A percentile compares a stretch with the other conserved stretches of the same genome.
These are phyloP conservation scores for Exophiala alcalophila DNA, from an alignment of 2,329 filamentous ascomycete genomes.

Conservation along the genomic window DNA sequence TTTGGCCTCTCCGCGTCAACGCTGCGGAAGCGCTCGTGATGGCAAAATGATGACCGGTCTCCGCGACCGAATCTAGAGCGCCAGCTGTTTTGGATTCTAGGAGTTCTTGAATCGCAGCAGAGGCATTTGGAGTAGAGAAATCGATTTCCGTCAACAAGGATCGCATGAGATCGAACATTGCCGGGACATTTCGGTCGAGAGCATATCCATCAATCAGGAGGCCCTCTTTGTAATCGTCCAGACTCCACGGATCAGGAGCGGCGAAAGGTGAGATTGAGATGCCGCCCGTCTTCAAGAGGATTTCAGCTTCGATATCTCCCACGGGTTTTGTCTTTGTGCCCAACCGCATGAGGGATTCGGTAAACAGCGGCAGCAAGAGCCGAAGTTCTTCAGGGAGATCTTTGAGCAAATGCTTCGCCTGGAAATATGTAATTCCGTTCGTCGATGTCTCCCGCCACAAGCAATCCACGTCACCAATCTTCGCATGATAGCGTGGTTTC, in stretches of 20 bases:
- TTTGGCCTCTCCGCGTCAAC: conserved; percentile 66
- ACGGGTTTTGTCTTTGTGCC: conserved; percentile 84
- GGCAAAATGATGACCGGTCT: conserved; percentile 83
- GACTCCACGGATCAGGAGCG: conserved; percentile 71
- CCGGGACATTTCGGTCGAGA: conserved; percentile 81
- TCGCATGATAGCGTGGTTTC: conserved; percentile 61
- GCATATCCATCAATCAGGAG: conserved; percentile 82
- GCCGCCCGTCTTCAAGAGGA: conserved; percentile 94
- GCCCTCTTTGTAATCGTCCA: conserved; percentile 71
- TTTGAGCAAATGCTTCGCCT: conserved; percentile 76
- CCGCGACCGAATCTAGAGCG: conserved; percentile 86
- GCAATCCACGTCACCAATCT: conserved; percentile 63
- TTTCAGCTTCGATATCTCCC: conserved; percentile 91
- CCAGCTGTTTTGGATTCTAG: conserved; percentile 84
- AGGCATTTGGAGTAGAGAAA: conserved; percentile 79
- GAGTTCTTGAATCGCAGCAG: conserved; percentile 78
- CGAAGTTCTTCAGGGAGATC: conserved; percentile 81
- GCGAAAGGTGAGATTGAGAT: conserved; percentile 80
- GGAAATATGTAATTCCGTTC: conserved; percentile 94
- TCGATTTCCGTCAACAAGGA: conserved; percentile 82
- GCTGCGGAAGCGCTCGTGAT: conserved; percentile 78
- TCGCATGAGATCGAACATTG: conserved; percentile 83
- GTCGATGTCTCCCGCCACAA: conserved; percentile 93
- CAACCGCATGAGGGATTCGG: conserved; percentile 86
- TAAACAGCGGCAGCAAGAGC: conserved; percentile 82